These are phyloP conservation scores for Mucor racemosus DNA, from an alignment of 371 early-diverging fungal species.

Conservation along the genomic window DNA sequence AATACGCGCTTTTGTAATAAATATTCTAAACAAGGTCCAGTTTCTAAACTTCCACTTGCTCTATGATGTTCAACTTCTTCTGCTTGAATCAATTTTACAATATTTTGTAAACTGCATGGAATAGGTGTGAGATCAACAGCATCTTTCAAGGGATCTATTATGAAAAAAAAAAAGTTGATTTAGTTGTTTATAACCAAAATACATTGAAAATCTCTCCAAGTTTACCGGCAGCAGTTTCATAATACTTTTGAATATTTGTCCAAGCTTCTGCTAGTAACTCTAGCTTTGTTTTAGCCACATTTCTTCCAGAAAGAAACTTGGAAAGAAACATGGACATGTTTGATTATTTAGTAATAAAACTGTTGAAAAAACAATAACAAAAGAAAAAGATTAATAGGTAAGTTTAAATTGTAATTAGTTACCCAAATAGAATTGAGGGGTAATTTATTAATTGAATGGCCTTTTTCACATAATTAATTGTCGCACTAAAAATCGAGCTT, in stretches of 20 bases:
- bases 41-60: conserved; percentile 50
- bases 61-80: conserved; percentile 55
- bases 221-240: conserved; percentile 55
- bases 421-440: not conserved
- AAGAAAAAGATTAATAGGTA: conserved; percentile 10
- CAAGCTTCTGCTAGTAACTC: conserved; percentile 52
- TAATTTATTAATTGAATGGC: not conserved
- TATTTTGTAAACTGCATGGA: conserved; percentile 49
- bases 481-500: not conserved
- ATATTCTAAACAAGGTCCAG: conserved; percentile 58
- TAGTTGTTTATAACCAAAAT: not conserved
- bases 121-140: conserved; percentile 57
- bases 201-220: not conserved
- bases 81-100: conserved; percentile 54
- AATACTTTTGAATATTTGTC: conserved; percentile 55
- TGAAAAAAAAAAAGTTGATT: not conserved
- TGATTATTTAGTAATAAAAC: not conserved
- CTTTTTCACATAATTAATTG: not conserved
- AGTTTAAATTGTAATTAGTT: conserved; percentile 5
- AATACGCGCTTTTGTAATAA: conserved; percentile 51
- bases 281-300: conserved; percentile 48
- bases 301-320: conserved; percentile 53
- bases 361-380: not conserved
- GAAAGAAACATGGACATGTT: conserved; percentile 54
- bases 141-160: conserved; percentile 53